A percentile compares a stretch with the other conserved stretches of the same genome.
Conservation (phyloP, 2,329 filamentous ascomycete species). For the Penicillium sp. region DNA sequence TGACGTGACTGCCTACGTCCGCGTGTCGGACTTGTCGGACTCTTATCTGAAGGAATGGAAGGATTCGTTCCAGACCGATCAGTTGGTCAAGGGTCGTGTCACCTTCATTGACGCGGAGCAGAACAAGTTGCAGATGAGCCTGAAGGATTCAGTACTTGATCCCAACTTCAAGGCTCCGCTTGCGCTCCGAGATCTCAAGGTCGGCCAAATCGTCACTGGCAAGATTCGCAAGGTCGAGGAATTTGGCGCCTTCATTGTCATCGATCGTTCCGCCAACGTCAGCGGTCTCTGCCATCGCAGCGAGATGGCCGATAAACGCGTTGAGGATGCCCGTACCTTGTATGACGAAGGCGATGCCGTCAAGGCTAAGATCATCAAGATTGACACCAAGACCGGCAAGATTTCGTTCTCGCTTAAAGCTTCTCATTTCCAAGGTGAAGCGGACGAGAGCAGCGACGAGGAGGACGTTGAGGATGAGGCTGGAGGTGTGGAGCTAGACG, state of each 20-base stretch:
- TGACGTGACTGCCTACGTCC: conserved; percentile 73
- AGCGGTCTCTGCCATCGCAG: conserved; percentile 89
- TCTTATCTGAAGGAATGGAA: conserved; percentile 95
- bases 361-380: conserved; percentile 78
- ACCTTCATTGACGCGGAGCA: conserved; percentile 62
- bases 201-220: conserved; percentile 77
- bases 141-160: conserved; percentile 80
- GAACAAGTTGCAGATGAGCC: conserved; percentile 72
- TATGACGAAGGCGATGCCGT: conserved; percentile 89
- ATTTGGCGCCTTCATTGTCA: conserved; percentile 87
- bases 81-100: conserved; percentile 84
- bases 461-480: conserved; percentile 36
- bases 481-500: conserved; percentile 29
- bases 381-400: conserved; percentile 68
- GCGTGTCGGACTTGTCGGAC: conserved; percentile 84
- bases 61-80: conserved; percentile 75
- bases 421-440: conserved; percentile 69
- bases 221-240: conserved; percentile 91
- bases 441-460: conserved; percentile 43
- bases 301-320: conserved; percentile 78
- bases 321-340: conserved; percentile 79
- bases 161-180: conserved; percentile 67
- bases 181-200: conserved; percentile 69
- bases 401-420: conserved; percentile 91
- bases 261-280: conserved; percentile 81